phyloP scores from a whole-genome alignment of 768 basidiomycete genomes.

The Xerocomus spinulosus region DNA sequence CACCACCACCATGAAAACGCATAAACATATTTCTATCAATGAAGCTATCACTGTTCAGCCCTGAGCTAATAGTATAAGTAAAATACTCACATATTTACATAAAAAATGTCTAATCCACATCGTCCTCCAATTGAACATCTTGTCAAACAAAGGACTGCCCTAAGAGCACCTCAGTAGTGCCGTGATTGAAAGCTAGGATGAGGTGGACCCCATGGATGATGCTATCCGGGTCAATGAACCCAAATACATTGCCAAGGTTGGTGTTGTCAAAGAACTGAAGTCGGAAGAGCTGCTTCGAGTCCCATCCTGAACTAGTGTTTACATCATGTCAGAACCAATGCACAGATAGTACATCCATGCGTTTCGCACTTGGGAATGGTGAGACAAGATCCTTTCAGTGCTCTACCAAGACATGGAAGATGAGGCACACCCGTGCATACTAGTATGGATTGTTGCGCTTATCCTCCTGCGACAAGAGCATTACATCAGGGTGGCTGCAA shows the following conservation, averaged over 20 bases:
- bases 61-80: too few species aligned
- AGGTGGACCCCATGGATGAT: slow-evolving; percentile 40
- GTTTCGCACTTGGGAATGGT: not conserved
- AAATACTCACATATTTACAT: slow-evolving; percentile 32
- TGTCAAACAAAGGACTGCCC: too few species aligned
- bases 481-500: slow-evolving; percentile 29
- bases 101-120: slow-evolving; percentile 20
- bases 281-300: too few species aligned
- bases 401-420: slow-evolving; percentile 12
- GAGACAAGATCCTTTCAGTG: not conserved
- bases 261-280: too few species aligned
- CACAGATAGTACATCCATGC: slow-evolving; percentile 42
- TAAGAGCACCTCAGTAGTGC: too few species aligned
- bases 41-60: not conserved
- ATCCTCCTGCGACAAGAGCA: slow-evolving; percentile 30
- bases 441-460: slow-evolving; percentile 32
- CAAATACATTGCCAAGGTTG: too few species aligned
- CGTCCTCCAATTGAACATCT: too few species aligned
- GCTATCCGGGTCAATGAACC: slow-evolving; percentile 41
- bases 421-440: slow-evolving; percentile 26
- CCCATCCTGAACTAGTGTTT: slow-evolving; percentile 22
- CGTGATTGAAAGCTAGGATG: slow-evolving; percentile 40
- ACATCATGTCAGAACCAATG: slow-evolving; percentile 34
- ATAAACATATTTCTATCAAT: slow-evolving; percentile 14
- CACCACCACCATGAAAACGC: slow-evolving; percentile 27